Evolutionary conservation across 1,284 basidiomycete genomes (phyloP), one percentile per base, ranked within the genome.

Genomic region (Trametes sp.): DNA sequence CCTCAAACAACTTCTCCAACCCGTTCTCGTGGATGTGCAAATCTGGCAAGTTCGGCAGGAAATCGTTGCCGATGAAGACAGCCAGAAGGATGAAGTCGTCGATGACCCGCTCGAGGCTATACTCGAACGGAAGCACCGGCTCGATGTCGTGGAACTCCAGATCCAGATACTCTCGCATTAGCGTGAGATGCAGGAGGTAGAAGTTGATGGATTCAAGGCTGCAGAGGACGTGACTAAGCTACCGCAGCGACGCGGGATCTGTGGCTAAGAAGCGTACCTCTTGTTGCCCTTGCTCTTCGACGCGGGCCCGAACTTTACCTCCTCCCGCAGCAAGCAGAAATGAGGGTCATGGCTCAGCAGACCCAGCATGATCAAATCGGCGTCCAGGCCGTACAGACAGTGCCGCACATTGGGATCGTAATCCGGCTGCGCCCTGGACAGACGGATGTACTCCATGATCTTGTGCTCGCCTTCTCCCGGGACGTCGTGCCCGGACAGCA

Each of bases 391-490:
- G 78, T 99, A 99, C 60, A 99, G 81, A 78, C 98, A 99, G 79
- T 99, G 98, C 68, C 98, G 90, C 56, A 94, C 83, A 74, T 97
- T 96, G 23, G 95, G 93, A 76, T 96, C 89, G 80, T 99, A 98
- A 74, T 93, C 92, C 10, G 93, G 93, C 77, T 99, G 98, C 28
- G 98, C 96, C 72, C 97, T 94, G 61, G 90, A 89, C 65, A 95
- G 81, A 54, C 98, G 92, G 73, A 99, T 98, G 78, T 97, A 99
- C 77, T 99, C 98, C 93, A 99, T 98, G 72, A 99, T 97, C 84
- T 99, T 99, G 86, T 99, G 98, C 76, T 99, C 98, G 66, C 98
- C 98, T 77, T 99, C 98, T 67, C 98, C 98, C 0, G 97, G 97
- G 4, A 98, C 95, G 71, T 99, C 96, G 76, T 99, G 96, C n/a